phyloP scores from a whole-genome alignment of 176 grass and related monocot species.

The Musa beccarii region DNA sequence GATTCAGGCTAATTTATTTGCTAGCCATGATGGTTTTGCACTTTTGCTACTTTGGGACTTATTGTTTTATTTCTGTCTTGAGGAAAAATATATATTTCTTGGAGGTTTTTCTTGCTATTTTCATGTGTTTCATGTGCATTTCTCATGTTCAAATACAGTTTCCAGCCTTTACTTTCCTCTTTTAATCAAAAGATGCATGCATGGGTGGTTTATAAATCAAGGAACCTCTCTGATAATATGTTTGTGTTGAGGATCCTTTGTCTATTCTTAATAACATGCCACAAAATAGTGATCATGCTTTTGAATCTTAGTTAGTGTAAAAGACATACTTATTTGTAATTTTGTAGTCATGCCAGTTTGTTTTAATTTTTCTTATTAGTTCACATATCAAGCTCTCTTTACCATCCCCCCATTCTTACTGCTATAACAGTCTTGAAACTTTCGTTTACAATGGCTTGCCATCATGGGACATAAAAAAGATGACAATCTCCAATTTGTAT shows the following conservation, averaged over 20 bases:
- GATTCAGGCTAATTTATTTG: background rate
- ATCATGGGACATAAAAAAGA: background rate
- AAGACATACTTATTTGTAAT: background rate
- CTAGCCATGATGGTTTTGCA: too few species aligned
- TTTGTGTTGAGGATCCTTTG: background rate
- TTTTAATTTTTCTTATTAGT: background rate
- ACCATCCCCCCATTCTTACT: background rate
- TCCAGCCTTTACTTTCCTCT: background rate
- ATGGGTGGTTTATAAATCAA: background rate
- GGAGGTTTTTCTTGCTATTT: background rate
- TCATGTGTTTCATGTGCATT: background rate
- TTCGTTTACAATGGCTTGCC: background rate
- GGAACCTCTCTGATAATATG: background rate
- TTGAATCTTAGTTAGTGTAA: too few species aligned
- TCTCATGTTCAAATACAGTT: background rate
- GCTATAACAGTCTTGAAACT: background rate
- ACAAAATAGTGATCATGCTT: too few species aligned
- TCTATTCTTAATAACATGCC: background rate
- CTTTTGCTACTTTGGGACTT: background rate
- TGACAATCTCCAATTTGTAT: background rate
- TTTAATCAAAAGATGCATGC: background rate
- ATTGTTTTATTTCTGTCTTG: background rate
- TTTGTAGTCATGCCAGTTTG: background rate
- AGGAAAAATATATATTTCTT: background rate
- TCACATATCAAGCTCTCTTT: background rate